These are phyloP conservation scores for Rhododendron ferrugineum DNA, from an alignment of 148 eudicot genomes.

Conservation along the genomic window DNA sequence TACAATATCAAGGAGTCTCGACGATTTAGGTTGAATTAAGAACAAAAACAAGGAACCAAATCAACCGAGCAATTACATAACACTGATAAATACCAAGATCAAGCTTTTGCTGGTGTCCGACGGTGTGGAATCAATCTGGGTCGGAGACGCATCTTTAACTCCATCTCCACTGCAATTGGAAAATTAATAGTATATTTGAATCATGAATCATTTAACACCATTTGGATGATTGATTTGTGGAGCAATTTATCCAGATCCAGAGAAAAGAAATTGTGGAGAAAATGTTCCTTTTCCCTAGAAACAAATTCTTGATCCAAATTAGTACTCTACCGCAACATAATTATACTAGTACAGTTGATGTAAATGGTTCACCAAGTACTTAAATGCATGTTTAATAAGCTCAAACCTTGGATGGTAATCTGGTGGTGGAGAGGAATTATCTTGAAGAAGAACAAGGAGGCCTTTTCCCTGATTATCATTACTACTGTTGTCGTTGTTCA, in stretches of 20 bases:
- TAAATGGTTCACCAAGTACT: neutral
- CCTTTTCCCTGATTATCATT: slow-evolving; percentile 9
- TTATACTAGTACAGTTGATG: neutral
- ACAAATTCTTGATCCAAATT: neutral
- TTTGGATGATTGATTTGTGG: neutral
- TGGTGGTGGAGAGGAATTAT: neutral
- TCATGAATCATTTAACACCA: neutral
- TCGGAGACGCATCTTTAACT: neutral
- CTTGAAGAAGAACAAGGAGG: slow-evolving; percentile 9
- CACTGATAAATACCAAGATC: neutral
- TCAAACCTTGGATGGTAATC: slow-evolving; percentile 8
- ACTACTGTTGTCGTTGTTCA: neutral
- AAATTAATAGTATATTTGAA: neutral
- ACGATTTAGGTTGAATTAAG: no score
- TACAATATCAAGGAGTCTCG: neutral
- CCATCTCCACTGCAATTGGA: slow-evolving; percentile 6
- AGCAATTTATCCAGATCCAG: neutral
- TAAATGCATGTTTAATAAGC: neutral
- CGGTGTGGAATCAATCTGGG: slow-evolving; percentile 7
- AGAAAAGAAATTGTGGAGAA: neutral
- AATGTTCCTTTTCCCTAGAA: neutral
- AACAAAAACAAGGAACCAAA: neutral
- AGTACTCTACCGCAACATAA: neutral
- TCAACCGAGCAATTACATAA: neutral
- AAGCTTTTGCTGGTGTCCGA: neutral